Conservation (phyloP, 768 basidiomycete genomes). For the Psilocybe tampanensis region DNA sequence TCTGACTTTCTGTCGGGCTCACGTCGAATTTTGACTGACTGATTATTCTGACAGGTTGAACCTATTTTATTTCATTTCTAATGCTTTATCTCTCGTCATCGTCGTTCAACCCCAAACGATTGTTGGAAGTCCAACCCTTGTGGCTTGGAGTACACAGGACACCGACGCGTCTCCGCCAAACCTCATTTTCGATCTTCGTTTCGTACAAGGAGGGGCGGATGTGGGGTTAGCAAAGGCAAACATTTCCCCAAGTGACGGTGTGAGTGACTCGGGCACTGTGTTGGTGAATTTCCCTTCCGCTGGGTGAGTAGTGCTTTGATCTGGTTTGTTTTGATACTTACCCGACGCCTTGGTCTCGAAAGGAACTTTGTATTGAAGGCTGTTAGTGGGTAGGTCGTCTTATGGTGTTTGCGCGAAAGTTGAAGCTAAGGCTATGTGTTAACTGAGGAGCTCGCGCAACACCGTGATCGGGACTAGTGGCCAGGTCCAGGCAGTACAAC, state of each 20-base stretch:
- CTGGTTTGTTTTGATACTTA: not conserved
- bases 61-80: conserved; percentile 7
- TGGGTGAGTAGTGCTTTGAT: conserved; percentile 16
- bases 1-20: not conserved
- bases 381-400: conserved; percentile 19
- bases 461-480: conserved; percentile 21
- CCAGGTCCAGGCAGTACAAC: conserved; percentile 9
- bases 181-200: conserved; percentile 16
- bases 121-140: conserved; percentile 10
- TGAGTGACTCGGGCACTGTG: conserved; percentile 6
- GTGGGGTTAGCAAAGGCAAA: conserved; percentile 19
- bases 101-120: conserved; percentile 11
- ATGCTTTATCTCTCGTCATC: conserved; percentile 10
- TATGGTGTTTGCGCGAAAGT: not conserved
- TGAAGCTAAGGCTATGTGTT: not conserved
- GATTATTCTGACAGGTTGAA: conserved; percentile 1
- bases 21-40: not conserved
- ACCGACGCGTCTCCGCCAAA: not conserved
- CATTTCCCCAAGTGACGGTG: conserved; percentile 1
- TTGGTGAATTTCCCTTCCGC: conserved; percentile 15
- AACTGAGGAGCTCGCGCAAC: conserved; percentile 16
- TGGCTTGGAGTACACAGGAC: conserved; percentile 13
- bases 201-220: conserved; percentile 16
- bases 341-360: not conserved
- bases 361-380: conserved; percentile 19